These are phyloP conservation scores for Cystobasidium pallidum DNA, from an alignment of 1,284 basidiomycete species.

Conservation along the genomic window DNA sequence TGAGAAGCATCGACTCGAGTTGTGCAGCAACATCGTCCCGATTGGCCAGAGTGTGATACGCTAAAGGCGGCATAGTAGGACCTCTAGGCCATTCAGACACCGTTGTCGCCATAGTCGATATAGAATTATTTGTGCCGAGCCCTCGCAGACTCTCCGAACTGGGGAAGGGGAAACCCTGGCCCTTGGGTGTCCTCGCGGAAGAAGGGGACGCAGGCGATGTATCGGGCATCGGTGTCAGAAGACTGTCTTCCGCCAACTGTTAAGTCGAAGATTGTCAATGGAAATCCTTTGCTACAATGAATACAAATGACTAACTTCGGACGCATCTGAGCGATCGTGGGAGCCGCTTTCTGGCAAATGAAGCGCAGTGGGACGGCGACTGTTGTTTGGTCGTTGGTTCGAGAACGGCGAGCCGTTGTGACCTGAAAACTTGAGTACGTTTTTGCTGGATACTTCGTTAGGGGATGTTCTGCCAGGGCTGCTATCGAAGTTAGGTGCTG, in stretches of 20 bases:
- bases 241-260: constrained; percentile 26
- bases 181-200: constrained; percentile 9
- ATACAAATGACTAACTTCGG: not conserved
- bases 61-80: constrained; percentile 66
- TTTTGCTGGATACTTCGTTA: constrained; percentile 1
- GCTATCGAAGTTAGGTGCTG: constrained; percentile 34
- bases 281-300: too few species aligned
- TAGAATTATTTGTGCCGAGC: not conserved
- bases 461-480: not conserved
- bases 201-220: constrained; percentile 17
- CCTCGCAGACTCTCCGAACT: not conserved
- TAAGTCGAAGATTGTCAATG: not conserved
- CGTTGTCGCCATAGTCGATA: constrained; percentile 5
- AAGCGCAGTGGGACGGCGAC: constrained; percentile 24
- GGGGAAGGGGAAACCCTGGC: constrained; percentile 17
- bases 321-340: not conserved
- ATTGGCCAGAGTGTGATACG: constrained; percentile 67
- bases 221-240: constrained; percentile 39
- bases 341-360: constrained; percentile 28
- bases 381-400: constrained; percentile 14
- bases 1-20: constrained; percentile 74
- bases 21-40: constrained; percentile 70
- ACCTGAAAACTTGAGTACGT: constrained; percentile 20
- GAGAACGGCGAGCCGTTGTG: constrained; percentile 3
- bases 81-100: constrained; percentile 41